Percentiles rank a stretch among this genome's conserved stretches.
Evolutionary conservation across 2,329 filamentous ascomycete species (phyloP).

Genomic region (Phaeosphaeria sp.): DNA sequence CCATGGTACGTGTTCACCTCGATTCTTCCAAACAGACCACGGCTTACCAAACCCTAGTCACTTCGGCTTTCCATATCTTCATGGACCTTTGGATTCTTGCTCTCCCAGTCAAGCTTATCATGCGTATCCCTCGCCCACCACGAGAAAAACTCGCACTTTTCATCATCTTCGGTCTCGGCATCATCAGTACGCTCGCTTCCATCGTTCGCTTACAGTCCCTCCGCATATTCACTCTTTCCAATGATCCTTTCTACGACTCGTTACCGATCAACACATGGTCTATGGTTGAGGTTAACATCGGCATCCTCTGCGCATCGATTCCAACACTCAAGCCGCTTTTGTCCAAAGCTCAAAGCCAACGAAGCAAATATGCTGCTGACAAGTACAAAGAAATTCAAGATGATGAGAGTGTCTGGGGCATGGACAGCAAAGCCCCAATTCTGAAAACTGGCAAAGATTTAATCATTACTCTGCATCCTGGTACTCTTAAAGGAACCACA

Average conservation of each 20-base stretch:
- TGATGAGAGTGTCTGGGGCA: conserved; percentile 1
- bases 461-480: conserved; percentile 16
- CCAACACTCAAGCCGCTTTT: conserved; percentile 82
- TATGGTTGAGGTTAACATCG: conserved; percentile 85
- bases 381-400: conserved; percentile 5
- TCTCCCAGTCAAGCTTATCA: conserved; percentile 83
- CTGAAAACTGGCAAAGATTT: conserved; percentile 18
- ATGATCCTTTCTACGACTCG: conserved; percentile 70
- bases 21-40: not conserved
- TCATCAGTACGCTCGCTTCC: conserved; percentile 89
- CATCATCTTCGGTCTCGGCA: conserved; percentile 80
- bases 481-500: conserved; percentile 7
- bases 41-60: conserved; percentile 22
- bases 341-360: conserved; percentile 22
- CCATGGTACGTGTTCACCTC: conserved; percentile 24
- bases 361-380: conserved; percentile 19
- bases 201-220: conserved; percentile 61
- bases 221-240: conserved; percentile 44
- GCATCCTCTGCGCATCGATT: conserved; percentile 87
- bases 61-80: conserved; percentile 81
- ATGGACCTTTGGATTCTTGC: conserved; percentile 86
- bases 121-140: conserved; percentile 78
- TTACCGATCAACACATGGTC: conserved; percentile 89
- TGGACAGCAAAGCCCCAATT: conserved; percentile 8
- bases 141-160: conserved; percentile 86